A percentile compares a stretch with the other conserved stretches of the same genome.
phyloP scores from a whole-genome alignment of 805 yeast species.

The Pichia rugopelliculosa region DNA sequence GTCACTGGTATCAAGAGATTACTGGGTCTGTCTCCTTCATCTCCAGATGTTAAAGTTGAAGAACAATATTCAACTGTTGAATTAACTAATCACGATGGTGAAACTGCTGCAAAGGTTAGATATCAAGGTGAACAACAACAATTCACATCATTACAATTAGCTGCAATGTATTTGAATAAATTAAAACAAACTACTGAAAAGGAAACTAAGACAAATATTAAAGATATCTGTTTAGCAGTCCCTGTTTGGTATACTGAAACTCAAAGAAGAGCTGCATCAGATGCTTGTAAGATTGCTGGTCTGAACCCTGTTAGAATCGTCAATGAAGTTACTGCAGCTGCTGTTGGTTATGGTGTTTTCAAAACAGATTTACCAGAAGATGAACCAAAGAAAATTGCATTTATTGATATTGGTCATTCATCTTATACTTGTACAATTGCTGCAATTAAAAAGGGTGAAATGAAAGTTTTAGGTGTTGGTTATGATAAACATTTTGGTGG shows the following conservation, averaged over 20 bases:
- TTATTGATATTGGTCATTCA: constrained; percentile 96
- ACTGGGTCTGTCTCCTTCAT: constrained; percentile 65
- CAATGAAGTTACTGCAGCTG: constrained; percentile 97
- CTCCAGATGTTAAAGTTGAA: constrained; percentile 75
- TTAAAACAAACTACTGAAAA: constrained; percentile 69
- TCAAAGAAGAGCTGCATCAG: constrained; percentile 94
- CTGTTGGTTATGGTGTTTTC: constrained; percentile 98
- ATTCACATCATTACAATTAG: constrained; percentile 82
- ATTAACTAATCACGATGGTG: constrained; percentile 64
- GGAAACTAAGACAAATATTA: constrained; percentile 76
- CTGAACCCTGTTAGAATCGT: constrained; percentile 97
- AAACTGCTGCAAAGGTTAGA: constrained; percentile 79
- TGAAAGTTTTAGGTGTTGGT: constrained; percentile 86
- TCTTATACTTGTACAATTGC: constrained; percentile 86
- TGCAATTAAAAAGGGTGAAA: constrained; percentile 92
- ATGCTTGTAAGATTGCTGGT: constrained; percentile 93
- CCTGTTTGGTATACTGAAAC: constrained; percentile 97
- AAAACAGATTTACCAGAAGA: constrained; percentile 95
- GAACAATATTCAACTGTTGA: constrained; percentile 65
- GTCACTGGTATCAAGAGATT: constrained; percentile 92
- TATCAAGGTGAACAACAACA: constrained; percentile 70
- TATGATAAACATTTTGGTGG: constrained; percentile 97
- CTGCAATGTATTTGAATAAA: constrained; percentile 93
- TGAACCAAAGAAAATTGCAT: constrained; percentile 81
- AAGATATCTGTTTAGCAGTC: constrained; percentile 88